Base-by-base conservation (phyloP, 352 stramenopile genomes). In the Globisporangium polare region DNA sequence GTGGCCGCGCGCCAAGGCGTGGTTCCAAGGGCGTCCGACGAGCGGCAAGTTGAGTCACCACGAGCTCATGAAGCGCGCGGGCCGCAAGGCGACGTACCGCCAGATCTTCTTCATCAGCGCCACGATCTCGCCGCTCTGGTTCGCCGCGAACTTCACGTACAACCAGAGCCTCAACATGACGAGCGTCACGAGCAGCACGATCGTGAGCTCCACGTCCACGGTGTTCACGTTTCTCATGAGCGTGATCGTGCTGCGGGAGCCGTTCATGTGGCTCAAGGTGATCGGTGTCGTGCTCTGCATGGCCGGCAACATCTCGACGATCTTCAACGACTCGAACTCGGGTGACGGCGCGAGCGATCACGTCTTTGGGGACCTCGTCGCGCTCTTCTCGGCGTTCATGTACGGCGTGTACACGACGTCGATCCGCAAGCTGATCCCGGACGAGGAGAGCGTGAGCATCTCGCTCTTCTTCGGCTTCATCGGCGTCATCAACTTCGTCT, bases 391-490 rank as follows among this genome's bases (percentile, higher is more conserved):
- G 15, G 92, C 95, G 37, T 74, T 97, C 46, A 90, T 97, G 67
- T 98, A 98, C 74, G 96, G 90, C 37, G 85, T 96, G 27, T 99
- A 99, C 79, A 97, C 95, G 15, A 90, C 92, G 0, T 77, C 90
- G 59, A 88, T 98, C 64, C 80, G 90, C 62, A 75, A 67, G 45
- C 64, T 78, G 42, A 78, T 91, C 29, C 81, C 84, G 1, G 74
- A 98, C 72, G 89, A 97, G 67, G 74, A 82, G 22, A 72, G 80
- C 24, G 90, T 97, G 63, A 97, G 88, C 51, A 94, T 98, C 73
- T 86, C 92, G 67, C 77, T 98, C 31, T 90, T 99, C 58, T 96
- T 99, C 60, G 96, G 96, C n/a, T 98, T 98, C 66, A 78, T 99
- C 41, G 96, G 96, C 41, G 62, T 96, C 9, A 71, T 94, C 60